A percentile compares a stretch with the other conserved stretches of the same genome.
phyloP scores from a whole-genome alignment of 805 yeast genomes.

The Metschnikowia kunwiensis region DNA sequence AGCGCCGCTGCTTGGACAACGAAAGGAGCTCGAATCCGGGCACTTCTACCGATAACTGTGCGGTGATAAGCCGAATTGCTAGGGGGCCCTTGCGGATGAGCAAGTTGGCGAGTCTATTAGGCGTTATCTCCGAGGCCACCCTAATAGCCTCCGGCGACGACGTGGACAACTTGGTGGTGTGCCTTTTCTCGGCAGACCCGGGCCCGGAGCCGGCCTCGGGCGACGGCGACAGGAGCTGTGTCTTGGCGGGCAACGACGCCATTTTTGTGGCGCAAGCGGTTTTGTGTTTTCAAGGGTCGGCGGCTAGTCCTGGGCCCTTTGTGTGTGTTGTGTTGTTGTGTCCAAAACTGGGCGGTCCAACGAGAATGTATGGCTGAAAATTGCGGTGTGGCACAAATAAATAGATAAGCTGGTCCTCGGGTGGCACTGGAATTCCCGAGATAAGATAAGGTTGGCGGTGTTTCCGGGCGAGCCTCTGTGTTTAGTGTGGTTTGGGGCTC shows the following conservation, averaged over 20 bases:
- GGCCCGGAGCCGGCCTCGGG: slow-evolving; percentile 4
- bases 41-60: slow-evolving; percentile 69
- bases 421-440: background rate
- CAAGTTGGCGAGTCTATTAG: slow-evolving; percentile 68
- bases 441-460: too few relatives aligned
- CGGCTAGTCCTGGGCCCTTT: too few relatives aligned
- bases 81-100: slow-evolving; percentile 76
- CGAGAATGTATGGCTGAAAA: slow-evolving; percentile 2
- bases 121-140: slow-evolving; percentile 82
- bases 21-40: slow-evolving; percentile 78
- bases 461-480: too few relatives aligned
- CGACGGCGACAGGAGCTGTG: slow-evolving; percentile 9
- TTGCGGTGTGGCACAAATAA: slow-evolving; percentile 10
- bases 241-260: background rate
- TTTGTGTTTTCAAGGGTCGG: too few relatives aligned
- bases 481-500: too few relatives aligned
- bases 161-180: slow-evolving; percentile 47
- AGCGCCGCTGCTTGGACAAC: slow-evolving; percentile 81
- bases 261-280: background rate
- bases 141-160: slow-evolving; percentile 86
- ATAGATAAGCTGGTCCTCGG: slow-evolving; percentile 1
- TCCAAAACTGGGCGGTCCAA: background rate
- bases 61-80: slow-evolving; percentile 86
- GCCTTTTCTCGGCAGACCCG: slow-evolving; percentile 10
- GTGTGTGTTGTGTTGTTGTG: too few relatives aligned